Base-by-base conservation (phyloP, 2,329 filamentous ascomycete genomes). In the Trichoderma simmonsii region DNA sequence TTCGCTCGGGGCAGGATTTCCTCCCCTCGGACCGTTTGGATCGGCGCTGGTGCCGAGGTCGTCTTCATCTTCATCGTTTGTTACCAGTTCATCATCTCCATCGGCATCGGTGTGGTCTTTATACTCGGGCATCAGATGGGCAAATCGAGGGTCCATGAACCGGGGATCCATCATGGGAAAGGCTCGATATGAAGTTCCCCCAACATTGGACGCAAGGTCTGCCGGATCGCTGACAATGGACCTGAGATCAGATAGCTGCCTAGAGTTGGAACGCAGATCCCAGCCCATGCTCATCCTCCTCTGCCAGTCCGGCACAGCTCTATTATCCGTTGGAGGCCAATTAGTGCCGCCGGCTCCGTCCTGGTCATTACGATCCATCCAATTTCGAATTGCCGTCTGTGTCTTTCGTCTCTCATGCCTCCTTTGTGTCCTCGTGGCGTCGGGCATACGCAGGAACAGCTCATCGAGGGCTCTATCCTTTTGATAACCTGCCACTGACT, bases 391-490 rank as follows among this genome's bases (percentile, higher is more conserved):
- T 0, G 93, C 93, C 72, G 91, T 94, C 75, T 92, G 92, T 1
- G 92, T 93, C 79, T 94, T 92, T 48, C 89, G 88, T 73, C 90
- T 87, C 75, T 93, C 91, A 32, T 89, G 86, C 65, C 88, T 86
- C 63, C 87, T 85, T 62, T 89, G 87, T 2, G 87, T 90, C 21
- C 88, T 86, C 68, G 87, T 87, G 64, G 89, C 85, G 73, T 91
- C 91, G 32, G 92, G 93, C 0, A 90, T 89, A 21, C 88, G 86
- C 73, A 93, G 88, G 79, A 98, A 98, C 0, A 98, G 94, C 78
- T 98, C 95, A 75, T 97, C 95, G 26, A 98, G 83, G 8, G 94
- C 95, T 68, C 90, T 91, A 76, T 98, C 95, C 78, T 98, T 97
- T 76, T 95, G 93, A 77, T 92, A 95, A 1, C 94, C 96, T 43